A percentile compares a stretch with the other conserved stretches of the same genome.
Conservation (phyloP, 129 eudicot species). For the Calendula officinalis region DNA sequence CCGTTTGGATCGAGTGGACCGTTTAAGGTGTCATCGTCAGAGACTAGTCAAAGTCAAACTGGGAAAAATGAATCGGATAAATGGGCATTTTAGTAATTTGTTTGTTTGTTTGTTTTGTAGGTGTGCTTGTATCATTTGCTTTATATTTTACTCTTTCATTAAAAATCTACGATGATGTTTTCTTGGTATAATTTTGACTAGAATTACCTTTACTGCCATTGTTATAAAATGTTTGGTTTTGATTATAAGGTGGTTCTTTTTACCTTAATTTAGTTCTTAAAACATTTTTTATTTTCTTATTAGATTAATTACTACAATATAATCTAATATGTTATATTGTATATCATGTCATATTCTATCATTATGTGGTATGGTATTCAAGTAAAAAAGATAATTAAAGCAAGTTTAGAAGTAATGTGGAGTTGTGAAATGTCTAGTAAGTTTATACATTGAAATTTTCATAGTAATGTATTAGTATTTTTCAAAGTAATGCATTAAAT, state of each 20-base stretch:
- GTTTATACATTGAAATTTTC: too few relatives aligned
- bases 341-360: too few relatives aligned
- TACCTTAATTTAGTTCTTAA: too few relatives aligned
- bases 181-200: slow-evolving; percentile 22
- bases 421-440: too few relatives aligned
- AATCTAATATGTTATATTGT: too few relatives aligned
- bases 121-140: slow-evolving; percentile 31
- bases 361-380: too few relatives aligned
- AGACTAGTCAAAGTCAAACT: slow-evolving; percentile 37
- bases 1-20: slow-evolving; percentile 89
- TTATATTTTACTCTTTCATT: slow-evolving; percentile 9
- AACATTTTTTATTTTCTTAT: too few relatives aligned
- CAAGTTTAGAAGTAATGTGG: too few relatives aligned
- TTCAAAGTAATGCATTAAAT: not conserved
- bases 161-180: slow-evolving; percentile 2
- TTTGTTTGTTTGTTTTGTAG: slow-evolving; percentile 2
- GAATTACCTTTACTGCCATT: slow-evolving; percentile 7
- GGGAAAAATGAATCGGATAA: slow-evolving; percentile 58
- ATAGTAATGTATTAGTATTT: too few relatives aligned
- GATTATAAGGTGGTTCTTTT: not conserved
- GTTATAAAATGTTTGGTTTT: slow-evolving; percentile 16
- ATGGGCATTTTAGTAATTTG: slow-evolving; percentile 52
- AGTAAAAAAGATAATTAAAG: too few relatives aligned
- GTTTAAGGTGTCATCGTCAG: slow-evolving; percentile 63
- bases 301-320: too few relatives aligned